A percentile compares a stretch with the other conserved stretches of the same genome.
phyloP scores from a whole-genome alignment of 1,139 yeast genomes.

The Sugiyamaella neomexicana region DNA sequence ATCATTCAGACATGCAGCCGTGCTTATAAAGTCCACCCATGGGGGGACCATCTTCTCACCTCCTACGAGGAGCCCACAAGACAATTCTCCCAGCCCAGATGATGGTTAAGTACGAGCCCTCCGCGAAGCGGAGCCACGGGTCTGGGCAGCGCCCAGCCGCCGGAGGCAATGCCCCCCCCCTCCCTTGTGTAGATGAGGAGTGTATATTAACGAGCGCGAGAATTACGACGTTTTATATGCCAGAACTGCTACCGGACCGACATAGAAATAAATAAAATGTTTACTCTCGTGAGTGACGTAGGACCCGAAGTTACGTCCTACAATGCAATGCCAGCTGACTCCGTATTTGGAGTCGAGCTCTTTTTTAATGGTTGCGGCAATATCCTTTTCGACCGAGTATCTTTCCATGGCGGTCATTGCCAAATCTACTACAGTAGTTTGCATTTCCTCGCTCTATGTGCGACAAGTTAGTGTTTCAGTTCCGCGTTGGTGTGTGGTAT shows the following conservation, averaged over 20 bases:
- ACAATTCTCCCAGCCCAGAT: no score
- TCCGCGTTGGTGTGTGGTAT: no score
- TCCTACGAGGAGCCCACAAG: not conserved
- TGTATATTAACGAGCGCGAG: not conserved
- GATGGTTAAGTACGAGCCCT: not conserved
- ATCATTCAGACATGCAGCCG: not conserved
- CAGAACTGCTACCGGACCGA: conserved; percentile 77
- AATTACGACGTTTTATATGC: conserved; percentile 68
- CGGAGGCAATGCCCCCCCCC: conserved; percentile 1
- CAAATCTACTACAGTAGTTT: conserved; percentile 26
- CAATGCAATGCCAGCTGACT: conserved; percentile 92
- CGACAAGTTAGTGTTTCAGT: not conserved
- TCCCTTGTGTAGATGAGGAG: not conserved
- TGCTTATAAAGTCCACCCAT: not conserved
- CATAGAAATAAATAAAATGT: conserved; percentile 77
- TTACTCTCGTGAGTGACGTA: conserved; percentile 86
- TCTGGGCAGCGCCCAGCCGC: not conserved
- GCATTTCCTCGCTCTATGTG: conserved; percentile 30
- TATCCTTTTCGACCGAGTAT: conserved; percentile 60
- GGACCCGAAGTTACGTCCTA: conserved; percentile 90
- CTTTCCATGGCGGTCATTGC: conserved; percentile 59
- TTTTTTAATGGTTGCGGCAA: conserved; percentile 79
- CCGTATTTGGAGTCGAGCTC: conserved; percentile 69
- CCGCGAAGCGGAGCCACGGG: not conserved
- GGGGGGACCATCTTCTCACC: no score